Evolutionary conservation across 345 rosid species (phyloP), one percentile per base, ranked within the genome.

Genomic region (Anacardium occidentale): DNA sequence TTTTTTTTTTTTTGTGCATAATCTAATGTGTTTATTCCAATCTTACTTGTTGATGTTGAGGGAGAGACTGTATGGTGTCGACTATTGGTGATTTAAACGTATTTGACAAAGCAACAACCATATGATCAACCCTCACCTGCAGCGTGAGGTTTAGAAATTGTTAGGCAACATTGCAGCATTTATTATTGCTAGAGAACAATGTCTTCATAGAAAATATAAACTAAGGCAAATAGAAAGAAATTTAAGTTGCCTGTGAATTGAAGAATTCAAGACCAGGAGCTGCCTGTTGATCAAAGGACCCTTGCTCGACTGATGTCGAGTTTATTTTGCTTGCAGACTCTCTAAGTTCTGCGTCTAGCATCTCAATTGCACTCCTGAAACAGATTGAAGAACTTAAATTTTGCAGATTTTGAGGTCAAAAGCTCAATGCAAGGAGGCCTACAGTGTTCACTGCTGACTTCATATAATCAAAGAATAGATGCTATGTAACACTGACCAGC

Each of bases 21-120:
- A 56, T 40, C 9, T 5, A 68, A 48, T 40, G 5, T 65, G 21
- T 48, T 29, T 34, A 20, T 22, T 10, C 21, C 4, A 52, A 58
- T 77, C 82, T 81, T 79, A 94, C 98, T 84, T 92, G 98, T 73
- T 94, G 98, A 83, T 94, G 98, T 79, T 91, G 98, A 64, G 99
- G 98, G 79, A 95, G 96, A 63, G 92, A 87, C 72, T 87, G 91
- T 57, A 95, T 91, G 70, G 90, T 95, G 79, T 95, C 94, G n/a
- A 92, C 91, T 73, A 80, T 66, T 5, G 91, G 98, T 56, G 96
- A 90, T 79, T 80, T 86, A 73, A 83, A 94, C 37, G 97, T 89
- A 79, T 90, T 92, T 55, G 99, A 85, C 80, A 95, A 80, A 66
- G 96, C 94, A 82, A 78, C 72, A 74, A 88, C 82, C 97, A 95